Conservation (phyloP, 1,139 yeast species). For the Candida tropicalis region DNA sequence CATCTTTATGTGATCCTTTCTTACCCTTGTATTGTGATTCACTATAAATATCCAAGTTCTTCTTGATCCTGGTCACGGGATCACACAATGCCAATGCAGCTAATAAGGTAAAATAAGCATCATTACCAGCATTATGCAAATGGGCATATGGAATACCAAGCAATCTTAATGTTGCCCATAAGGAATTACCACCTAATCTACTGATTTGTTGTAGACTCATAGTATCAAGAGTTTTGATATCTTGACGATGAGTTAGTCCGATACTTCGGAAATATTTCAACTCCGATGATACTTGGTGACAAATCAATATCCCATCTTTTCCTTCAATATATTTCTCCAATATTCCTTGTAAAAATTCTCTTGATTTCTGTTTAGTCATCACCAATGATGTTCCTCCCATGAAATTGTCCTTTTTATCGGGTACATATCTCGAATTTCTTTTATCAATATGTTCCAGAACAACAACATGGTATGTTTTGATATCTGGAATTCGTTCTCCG, state of each 20-base stretch:
- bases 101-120: conserved; percentile 70
- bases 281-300: conserved; percentile 70
- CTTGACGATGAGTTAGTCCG: conserved; percentile 41
- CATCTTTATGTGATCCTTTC: conserved; percentile 7
- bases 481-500: conserved; percentile 38
- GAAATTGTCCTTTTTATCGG: conserved; percentile 61
- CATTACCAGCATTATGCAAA: conserved; percentile 84
- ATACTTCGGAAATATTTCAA: conserved; percentile 51
- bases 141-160: conserved; percentile 64
- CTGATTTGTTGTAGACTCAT: conserved; percentile 47
- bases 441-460: conserved; percentile 50
- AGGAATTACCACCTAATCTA: conserved; percentile 47
- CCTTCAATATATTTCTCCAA: conserved; percentile 42
- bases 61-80: conserved; percentile 33
- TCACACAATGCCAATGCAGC: conserved; percentile 59
- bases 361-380: conserved; percentile 38
- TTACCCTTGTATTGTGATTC: conserved; percentile 13
- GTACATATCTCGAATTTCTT: conserved; percentile 60
- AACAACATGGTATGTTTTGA: conserved; percentile 58
- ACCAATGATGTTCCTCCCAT: conserved; percentile 60
- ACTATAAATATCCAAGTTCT: conserved; percentile 21
- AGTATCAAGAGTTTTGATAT: conserved; percentile 52
- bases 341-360: conserved; percentile 40
- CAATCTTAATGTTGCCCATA: conserved; percentile 54
- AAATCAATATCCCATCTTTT: conserved; percentile 51